A percentile compares a stretch with the other conserved stretches of the same genome.
phyloP scores from a whole-genome alignment of 2,329 filamentous ascomycete species.

The Westerdykella aurantiaca region DNA sequence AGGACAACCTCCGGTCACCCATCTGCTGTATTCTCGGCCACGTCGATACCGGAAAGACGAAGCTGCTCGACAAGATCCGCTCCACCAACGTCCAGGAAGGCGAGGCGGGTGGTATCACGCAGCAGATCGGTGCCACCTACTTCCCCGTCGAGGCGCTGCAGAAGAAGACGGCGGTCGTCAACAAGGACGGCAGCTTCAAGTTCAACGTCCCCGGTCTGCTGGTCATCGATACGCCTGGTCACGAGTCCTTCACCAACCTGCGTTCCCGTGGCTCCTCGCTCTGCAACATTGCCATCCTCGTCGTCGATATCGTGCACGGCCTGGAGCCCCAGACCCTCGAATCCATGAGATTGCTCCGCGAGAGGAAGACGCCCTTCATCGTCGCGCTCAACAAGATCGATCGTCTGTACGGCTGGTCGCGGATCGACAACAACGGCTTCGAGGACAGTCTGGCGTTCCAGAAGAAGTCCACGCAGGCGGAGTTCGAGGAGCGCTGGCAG shows the following conservation, averaged over 20 bases:
- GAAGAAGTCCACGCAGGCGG: constrained; percentile 86
- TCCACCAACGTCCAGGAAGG: constrained; percentile 98
- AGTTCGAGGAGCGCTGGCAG: constrained; percentile 85
- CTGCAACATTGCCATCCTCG: constrained; percentile 98
- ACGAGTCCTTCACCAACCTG: constrained; percentile 99
- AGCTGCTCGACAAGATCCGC: constrained; percentile 94
- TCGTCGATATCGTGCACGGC: constrained; percentile 99
- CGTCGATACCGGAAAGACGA: constrained; percentile 99
- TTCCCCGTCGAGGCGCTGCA: constrained; percentile 91
- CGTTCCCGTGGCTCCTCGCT: constrained; percentile 95
- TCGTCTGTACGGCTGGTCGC: constrained; percentile 98
- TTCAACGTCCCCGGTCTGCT: constrained; percentile 97
- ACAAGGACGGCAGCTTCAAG: constrained; percentile 81
- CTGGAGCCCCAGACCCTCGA: constrained; percentile 95
- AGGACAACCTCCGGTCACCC: constrained; percentile 90
- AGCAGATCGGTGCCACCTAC: constrained; percentile 99
- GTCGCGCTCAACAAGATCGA: constrained; percentile 99
- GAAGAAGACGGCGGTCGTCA: constrained; percentile 90
- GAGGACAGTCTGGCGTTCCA: constrained; percentile 84
- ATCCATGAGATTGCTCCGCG: constrained; percentile 89
- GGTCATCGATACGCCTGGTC: constrained; percentile 96
- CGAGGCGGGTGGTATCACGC: constrained; percentile 98
- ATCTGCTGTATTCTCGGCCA: constrained; percentile 99
- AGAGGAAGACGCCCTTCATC: constrained; percentile 94
- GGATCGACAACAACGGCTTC: constrained; percentile 98